Base-by-base conservation (phyloP, 2,329 filamentous ascomycete genomes). In the Mycocentrospora acerina region DNA sequence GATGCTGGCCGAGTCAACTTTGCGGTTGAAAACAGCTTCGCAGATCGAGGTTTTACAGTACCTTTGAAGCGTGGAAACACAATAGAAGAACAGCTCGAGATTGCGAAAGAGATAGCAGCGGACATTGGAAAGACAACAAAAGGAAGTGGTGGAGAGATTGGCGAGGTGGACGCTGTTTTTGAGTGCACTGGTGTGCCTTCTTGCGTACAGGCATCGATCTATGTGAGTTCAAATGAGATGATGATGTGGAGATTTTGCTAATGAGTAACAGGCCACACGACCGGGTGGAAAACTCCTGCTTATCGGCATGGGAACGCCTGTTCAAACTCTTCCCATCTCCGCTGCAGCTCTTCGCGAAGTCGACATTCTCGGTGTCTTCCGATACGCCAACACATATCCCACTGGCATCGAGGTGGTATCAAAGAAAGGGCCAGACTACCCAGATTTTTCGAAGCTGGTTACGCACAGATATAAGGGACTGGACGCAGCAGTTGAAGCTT, bases 291-390 rank as follows among this genome's bases (percentile, higher is more conserved):
- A 83, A 53, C 74, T 89, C 32, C 77, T 90, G 63, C 82, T 90
- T 63, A 85, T 90, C 16, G 86, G 86, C 36, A 90, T 90, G 86
- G 86, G 86, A 25, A 86, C 80, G 4, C 85, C 86, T 0, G 78
- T 88, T 35, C 85, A 89, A 63, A 88, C 84, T 0, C 73, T 90
- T 2, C 85, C 85, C 1, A 71, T 90, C 30, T 86, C 82, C 7
- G 82, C 83, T 4, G 85, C 85, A 3, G 83, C 86, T 26, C 71
- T 88, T 18, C 78, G 85, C 25, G 86, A 90, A 68, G 82, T 90
- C 29, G 86, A 90, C 59, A 83, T 90, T 22, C 69, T 88, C n/a
- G 85, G 85, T 24, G 82, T 88, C 19, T 89, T 90, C 69, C 77
- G 86, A 32, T 90, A 90, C 53, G 83, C 83, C 14, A 86, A 88